Evolutionary conservation across 306 rosid species (phyloP), one percentile per base, ranked within the genome.

Genomic region (Begonia fuchsioides): DNA sequence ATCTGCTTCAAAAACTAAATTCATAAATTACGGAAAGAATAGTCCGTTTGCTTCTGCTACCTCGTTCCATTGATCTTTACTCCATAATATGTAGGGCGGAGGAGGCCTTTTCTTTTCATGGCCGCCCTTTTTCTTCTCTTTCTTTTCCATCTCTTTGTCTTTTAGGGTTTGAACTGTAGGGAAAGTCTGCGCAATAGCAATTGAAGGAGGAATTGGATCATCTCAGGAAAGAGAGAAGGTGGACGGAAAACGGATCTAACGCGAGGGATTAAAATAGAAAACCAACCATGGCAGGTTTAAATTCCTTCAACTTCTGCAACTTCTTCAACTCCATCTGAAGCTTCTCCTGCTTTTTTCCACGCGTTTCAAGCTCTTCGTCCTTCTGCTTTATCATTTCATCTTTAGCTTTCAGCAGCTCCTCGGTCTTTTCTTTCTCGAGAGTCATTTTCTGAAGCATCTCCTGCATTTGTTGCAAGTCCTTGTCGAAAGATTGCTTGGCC

Each of bases 231-330:
- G 32, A 20, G 6, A 20, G 35, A 26, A 26, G 35, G 35, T 26
- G 35, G 32, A 20, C 32, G 5, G 32, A 20, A 20, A 20, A 20
- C 32, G 5, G 32, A 20, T 26, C 8, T 26, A 26, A 26, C 8
- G 35, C 35, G 3, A 26, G 7, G 35, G 35, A 4, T 26, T 2
- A 19, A 19, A 19, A 2, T 11, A 11, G 44, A 10, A 56, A 53
- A 61, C 67, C 8, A 20, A 80, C 97, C 90, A 90, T 53, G 43
- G 62, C 75, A 51, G 97, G 97, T 63, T 81, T 90, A 66, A 90
- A 90, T 68, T 84, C 95, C 74, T 90, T 81, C 64, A 72, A 39
- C 46, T 90, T 90, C 60, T 79, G 86, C 76, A 84, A 47, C 54
- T 84, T 84, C 63, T 76, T 90, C 51, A 90, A 57, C 66, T 88